Base-by-base conservation (phyloP, 345 rosid species). In the Populus simonii region DNA sequence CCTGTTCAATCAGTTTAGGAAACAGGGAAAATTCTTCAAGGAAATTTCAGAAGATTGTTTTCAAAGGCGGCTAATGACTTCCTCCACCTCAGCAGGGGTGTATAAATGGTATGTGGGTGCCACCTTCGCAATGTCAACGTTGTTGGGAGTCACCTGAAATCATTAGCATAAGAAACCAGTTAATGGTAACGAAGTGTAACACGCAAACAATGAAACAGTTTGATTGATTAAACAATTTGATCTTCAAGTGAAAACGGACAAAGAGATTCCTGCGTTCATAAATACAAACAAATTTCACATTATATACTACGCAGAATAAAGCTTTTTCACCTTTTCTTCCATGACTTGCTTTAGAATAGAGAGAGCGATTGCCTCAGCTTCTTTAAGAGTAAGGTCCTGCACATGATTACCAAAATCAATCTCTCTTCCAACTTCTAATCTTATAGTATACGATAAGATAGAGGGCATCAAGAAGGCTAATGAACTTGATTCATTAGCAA, bases 331-430 rank as follows among this genome's bases (percentile, higher is more conserved):
- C 96, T 92, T 95, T 62, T 95, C 99, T 81, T 95, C 99, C 99
- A 95, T 95, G 25, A 95, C 99, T 90, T 95, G 99, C 90, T 95
- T 95, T 49, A 95, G 83, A 80, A 95, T 93, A 39, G 98, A 90
- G 11, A 95, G 87, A 25, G 99, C 97, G 62, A 95, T 90, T 2
- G 89, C 89, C 86, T 95, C 99, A 2, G 99, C 99, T 77, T 95
- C 99, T 79, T 47, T 86, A 70, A 95, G 93, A 73, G 97, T 83
- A 75, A 93, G 74, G 33, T 95, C 99, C 97, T 94, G 87, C 67
- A 78, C 62, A 73, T 31, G 8, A 72, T 41, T 55, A 3, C 38
- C 67, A 65, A 59, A 27, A 4, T 20, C 65, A 59, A 23, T 57
- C 41, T 16, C 17, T 25, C 13, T n/a, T n/a, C 57, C 9, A 66